A percentile compares a stretch with the other conserved stretches of the same genome.
These are phyloP conservation scores for Tricholoma hemisulphureum DNA, from an alignment of 768 basidiomycete genomes.

Conservation along the genomic window DNA sequence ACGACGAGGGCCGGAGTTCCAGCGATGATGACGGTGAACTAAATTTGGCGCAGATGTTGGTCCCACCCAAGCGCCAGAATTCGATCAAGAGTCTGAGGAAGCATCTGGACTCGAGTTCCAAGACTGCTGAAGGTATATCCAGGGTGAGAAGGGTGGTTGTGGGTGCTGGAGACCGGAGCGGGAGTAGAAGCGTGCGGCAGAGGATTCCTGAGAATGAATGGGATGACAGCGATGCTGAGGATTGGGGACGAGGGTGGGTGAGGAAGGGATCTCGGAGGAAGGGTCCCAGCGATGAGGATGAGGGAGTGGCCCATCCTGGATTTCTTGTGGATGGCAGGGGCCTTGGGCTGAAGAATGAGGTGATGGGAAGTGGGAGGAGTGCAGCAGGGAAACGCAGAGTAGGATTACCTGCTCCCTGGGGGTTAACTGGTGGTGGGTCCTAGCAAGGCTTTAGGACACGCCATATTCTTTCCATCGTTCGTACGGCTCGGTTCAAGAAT, in stretches of 20 bases:
- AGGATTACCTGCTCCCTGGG: constrained; percentile 20
- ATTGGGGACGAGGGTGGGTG: constrained; percentile 28
- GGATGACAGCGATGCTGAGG: constrained; percentile 25
- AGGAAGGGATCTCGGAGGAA: constrained; percentile 17
- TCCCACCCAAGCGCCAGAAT: constrained; percentile 69
- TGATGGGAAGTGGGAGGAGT: constrained; percentile 25
- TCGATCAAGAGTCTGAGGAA: constrained; percentile 71
- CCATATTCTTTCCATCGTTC: neutral
- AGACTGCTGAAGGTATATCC: constrained; percentile 7
- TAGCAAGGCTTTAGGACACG: neutral
- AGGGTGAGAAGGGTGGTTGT: constrained; percentile 14
- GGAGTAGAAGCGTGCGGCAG: constrained; percentile 12
- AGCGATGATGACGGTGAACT: constrained; percentile 51
- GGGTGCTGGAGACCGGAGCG: constrained; percentile 2
- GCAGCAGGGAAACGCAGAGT: constrained; percentile 18
- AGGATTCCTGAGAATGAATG: constrained; percentile 21
- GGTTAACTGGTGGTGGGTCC: constrained; percentile 10
- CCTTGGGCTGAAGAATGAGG: constrained; percentile 5
- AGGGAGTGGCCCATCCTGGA: constrained; percentile 27
- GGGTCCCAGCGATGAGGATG: constrained; percentile 22
- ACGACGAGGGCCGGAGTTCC: constrained; percentile 36
- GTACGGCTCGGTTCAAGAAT: neutral
- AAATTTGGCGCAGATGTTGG: constrained; percentile 63
- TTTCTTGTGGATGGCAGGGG: constrained; percentile 14
- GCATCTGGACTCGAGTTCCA: constrained; percentile 39